Conservation (phyloP, 108 stramenopile genomes). For the Nitzschia inconspicua region DNA sequence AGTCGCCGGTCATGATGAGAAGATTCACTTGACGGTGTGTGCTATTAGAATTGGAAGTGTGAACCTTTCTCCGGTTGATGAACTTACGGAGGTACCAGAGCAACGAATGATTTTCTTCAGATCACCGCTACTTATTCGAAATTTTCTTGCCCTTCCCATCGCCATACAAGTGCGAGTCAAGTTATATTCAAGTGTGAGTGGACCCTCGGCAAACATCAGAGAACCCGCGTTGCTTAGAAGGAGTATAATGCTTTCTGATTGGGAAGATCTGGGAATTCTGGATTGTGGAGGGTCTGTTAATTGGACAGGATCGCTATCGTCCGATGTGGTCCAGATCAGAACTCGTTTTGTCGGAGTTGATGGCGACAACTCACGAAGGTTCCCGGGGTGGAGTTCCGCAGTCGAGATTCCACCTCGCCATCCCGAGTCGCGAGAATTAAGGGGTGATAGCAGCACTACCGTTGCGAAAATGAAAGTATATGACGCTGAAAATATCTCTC, state of each 20-base stretch:
- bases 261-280: slow-evolving; percentile 52
- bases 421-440: neutral
- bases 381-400: slow-evolving; percentile 50
- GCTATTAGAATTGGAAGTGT: slow-evolving; percentile 39
- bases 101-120: slow-evolving; percentile 45
- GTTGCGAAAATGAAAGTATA: slow-evolving; percentile 20
- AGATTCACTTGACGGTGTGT: slow-evolving; percentile 33
- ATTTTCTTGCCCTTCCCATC: slow-evolving; percentile 50
- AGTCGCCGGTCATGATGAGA: neutral
- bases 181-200: neutral
- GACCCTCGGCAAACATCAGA: neutral
- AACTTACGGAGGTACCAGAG: slow-evolving; percentile 34
- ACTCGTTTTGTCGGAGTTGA: slow-evolving; percentile 34
- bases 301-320: slow-evolving; percentile 43
- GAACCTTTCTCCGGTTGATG: slow-evolving; percentile 11
- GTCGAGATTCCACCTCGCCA: slow-evolving; percentile 26
- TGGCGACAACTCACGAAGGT: slow-evolving; percentile 33
- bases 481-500: slow-evolving; percentile 25
- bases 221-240: neutral
- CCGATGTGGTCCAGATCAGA: slow-evolving; percentile 36
- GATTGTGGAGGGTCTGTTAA: slow-evolving; percentile 35
- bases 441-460: neutral
- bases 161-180: slow-evolving; percentile 48
- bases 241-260: slow-evolving; percentile 12
- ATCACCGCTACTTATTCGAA: slow-evolving; percentile 33